Percentiles rank a stretch among this genome's conserved stretches.
Conservation (phyloP, 164 flowering plant species). For the Taxillus chinensis region DNA sequence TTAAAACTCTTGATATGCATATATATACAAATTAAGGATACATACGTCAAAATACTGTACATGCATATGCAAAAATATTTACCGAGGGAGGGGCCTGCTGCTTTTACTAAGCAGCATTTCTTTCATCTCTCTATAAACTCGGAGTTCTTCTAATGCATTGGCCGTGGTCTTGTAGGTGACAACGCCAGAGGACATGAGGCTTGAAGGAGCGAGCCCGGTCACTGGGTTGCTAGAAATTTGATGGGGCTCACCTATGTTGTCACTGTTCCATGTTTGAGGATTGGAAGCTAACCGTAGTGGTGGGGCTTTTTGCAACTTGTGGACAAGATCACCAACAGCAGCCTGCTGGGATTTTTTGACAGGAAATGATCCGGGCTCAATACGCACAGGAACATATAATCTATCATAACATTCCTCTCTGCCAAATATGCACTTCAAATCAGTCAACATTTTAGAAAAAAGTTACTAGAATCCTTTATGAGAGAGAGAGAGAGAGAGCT, state of each 20-base stretch:
- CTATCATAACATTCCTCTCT: conserved; percentile 56
- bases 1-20: too few species aligned
- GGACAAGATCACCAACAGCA: conserved; percentile 69
- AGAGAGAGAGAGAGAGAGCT: too few species aligned
- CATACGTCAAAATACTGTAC: too few species aligned
- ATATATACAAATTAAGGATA: too few species aligned
- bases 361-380: conserved; percentile 30
- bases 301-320: conserved; percentile 59
- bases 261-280: conserved; percentile 13
- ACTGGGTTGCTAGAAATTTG: conserved; percentile 11
- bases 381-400: conserved; percentile 18
- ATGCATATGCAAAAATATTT: too few species aligned
- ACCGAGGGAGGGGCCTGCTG: conserved; percentile 16
- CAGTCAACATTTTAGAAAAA: not conserved
- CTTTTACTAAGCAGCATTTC: conserved; percentile 40
- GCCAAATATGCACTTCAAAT: conserved; percentile 6
- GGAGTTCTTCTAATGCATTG: conserved; percentile 80
- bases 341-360: conserved; percentile 56
- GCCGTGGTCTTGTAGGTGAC: conserved; percentile 45
- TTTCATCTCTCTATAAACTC: conserved; percentile 47
- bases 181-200: conserved; percentile 29
- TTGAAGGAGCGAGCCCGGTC: conserved; percentile 14
- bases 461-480: too few species aligned
- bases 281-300: conserved; percentile 38
- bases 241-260: conserved; percentile 10